Percentiles rank a stretch among this genome's conserved stretches.
Evolutionary conservation across 192 early-diverging fungal genomes (phyloP).

Genomic region (Diversispora epigaea): DNA sequence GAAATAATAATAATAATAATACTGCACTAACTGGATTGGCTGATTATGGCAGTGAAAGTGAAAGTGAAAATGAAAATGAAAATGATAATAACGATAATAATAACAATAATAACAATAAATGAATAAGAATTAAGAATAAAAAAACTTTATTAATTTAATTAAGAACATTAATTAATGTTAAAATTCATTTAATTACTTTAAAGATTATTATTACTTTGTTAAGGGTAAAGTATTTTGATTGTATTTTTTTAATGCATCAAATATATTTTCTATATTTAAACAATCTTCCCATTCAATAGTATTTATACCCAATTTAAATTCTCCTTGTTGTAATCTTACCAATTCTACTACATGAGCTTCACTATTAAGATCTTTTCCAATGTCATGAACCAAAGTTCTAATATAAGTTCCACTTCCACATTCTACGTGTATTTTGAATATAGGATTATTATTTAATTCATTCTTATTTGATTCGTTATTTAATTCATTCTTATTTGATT

Average conservation of each 20-base stretch:
- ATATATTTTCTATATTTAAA: constrained; percentile 8
- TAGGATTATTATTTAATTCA: constrained; percentile 32
- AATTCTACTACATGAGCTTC: constrained; percentile 64
- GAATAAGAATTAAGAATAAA: background rate
- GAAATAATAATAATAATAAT: constrained; percentile 10
- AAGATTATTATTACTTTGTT: background rate
- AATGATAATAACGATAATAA: constrained; percentile 16
- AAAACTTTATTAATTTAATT: background rate
- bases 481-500: background rate
- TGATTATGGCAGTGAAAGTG: constrained; percentile 48
- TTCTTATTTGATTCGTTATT: background rate
- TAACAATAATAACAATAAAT: background rate
- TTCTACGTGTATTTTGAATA: constrained; percentile 57
- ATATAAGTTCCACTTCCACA: constrained; percentile 75
- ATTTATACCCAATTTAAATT: constrained; percentile 48
- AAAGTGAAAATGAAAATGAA: constrained; percentile 41
- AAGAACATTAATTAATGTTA: no score
- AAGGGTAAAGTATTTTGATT: background rate
- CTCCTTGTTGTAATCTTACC: constrained; percentile 58
- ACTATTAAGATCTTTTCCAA: constrained; percentile 55
- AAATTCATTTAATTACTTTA: background rate
- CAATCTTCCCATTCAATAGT: constrained; percentile 35
- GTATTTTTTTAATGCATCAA: constrained; percentile 9
- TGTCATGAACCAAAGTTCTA: constrained; percentile 67
- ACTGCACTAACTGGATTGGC: constrained; percentile 41